These are phyloP conservation scores for Leptographium lundbergii DNA, from an alignment of 2,329 filamentous ascomycete genomes.

Conservation along the genomic window DNA sequence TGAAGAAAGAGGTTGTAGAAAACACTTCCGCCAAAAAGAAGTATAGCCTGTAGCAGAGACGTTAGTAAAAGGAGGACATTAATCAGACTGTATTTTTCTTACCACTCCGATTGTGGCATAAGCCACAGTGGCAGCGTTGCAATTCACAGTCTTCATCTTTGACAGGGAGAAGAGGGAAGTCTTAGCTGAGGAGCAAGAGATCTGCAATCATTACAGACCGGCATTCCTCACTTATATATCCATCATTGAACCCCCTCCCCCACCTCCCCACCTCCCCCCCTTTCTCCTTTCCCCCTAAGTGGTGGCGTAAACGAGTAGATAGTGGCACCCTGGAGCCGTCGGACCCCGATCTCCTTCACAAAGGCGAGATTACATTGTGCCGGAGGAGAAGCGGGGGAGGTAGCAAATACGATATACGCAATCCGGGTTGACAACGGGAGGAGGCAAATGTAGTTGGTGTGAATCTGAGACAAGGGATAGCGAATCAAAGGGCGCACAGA, in stretches of 20 bases:
- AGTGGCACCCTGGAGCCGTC: neutral
- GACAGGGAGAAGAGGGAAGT: neutral
- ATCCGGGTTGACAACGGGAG: neutral
- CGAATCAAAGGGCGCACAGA: neutral
- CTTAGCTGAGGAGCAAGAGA: neutral
- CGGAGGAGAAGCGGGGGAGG: neutral
- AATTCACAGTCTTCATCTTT: neutral
- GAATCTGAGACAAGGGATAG: neutral
- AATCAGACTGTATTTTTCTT: neutral
- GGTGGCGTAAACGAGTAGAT: neutral
- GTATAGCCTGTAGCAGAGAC: neutral
- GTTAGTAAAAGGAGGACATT: neutral
- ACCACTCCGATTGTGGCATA: neutral
- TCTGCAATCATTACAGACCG: neutral
- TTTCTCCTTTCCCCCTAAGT: neutral
- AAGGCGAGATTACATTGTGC: neutral
- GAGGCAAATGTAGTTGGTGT: neutral
- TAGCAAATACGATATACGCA: neutral
- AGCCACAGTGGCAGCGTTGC: neutral
- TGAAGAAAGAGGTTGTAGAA: conserved; percentile 23
- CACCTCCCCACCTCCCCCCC: no score
- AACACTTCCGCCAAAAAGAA: neutral
- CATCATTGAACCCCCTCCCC: neutral
- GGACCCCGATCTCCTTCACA: neutral
- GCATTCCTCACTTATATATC: neutral